A percentile compares a stretch with the other conserved stretches of the same genome.
Conservation (phyloP, 2,329 filamentous ascomycete species). For the Corniculantispora saksenae region DNA sequence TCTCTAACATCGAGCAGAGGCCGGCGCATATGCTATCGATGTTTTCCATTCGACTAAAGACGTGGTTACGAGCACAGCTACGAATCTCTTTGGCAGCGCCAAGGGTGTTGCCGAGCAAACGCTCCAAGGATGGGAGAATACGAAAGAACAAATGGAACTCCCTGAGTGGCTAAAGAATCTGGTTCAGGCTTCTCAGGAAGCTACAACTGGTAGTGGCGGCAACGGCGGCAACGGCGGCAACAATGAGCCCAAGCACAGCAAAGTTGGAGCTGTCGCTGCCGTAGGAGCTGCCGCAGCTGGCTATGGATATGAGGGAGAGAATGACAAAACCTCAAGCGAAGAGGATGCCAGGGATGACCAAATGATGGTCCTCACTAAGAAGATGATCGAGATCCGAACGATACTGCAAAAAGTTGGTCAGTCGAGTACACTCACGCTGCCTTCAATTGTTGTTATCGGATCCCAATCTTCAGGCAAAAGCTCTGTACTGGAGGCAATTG, state of each 20-base stretch:
- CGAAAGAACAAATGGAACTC: conserved; percentile 71
- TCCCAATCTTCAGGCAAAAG: conserved; percentile 98
- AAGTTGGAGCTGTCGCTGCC: conserved; percentile 60
- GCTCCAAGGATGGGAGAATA: conserved; percentile 77
- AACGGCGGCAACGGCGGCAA: conserved; percentile 49
- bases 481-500: conserved; percentile 93
- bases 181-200: conserved; percentile 45
- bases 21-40: conserved; percentile 56
- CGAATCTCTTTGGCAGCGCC: conserved; percentile 68
- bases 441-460: conserved; percentile 98
- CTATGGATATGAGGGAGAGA: conserved; percentile 72
- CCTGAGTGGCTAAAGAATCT: conserved; percentile 80
- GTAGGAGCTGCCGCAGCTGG: conserved; percentile 73
- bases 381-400: conserved; percentile 98
- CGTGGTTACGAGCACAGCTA: conserved; percentile 67
- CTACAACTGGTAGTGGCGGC: conserved; percentile 57
- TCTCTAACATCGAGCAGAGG: conserved; percentile 41
- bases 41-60: conserved; percentile 74
- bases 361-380: conserved; percentile 98
- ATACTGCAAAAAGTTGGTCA: conserved; percentile 91
- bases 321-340: conserved; percentile 60
- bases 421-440: conserved; percentile 81
- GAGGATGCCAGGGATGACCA: conserved; percentile 85
- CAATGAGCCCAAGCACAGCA: conserved; percentile 60
- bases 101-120: conserved; percentile 79